A percentile compares a stretch with the other conserved stretches of the same genome.
These are phyloP conservation scores for Ustilago tritici DNA, from an alignment of 1,284 basidiomycete species.

Conservation along the genomic window DNA sequence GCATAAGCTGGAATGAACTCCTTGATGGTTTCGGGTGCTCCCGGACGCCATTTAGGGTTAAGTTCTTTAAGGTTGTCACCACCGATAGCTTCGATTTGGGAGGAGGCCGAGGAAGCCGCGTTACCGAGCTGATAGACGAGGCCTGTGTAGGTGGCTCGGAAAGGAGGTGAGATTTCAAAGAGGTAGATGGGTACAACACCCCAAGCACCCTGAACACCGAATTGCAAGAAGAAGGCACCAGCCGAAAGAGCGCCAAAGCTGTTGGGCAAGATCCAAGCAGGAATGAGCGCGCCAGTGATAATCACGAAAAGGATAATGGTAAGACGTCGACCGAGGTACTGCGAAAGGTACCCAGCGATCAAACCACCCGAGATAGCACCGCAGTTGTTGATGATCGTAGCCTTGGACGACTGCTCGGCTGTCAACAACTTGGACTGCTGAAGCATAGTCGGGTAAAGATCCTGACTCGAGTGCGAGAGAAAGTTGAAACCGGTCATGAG, in stretches of 20 bases:
- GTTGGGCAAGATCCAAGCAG: constrained; percentile 70
- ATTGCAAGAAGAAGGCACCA: constrained; percentile 72
- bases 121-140: constrained; percentile 81
- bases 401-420: constrained; percentile 78
- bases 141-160: constrained; percentile 92
- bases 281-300: constrained; percentile 58
- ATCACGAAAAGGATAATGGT: constrained; percentile 78
- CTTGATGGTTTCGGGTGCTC: constrained; percentile 21
- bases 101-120: constrained; percentile 87
- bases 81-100: constrained; percentile 88
- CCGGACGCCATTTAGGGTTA: constrained; percentile 52
- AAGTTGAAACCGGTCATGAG: constrained; percentile 82
- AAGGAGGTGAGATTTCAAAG: constrained; percentile 90
- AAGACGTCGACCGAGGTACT: constrained; percentile 88
- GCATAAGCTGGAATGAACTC: constrained; percentile 83
- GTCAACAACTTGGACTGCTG: constrained; percentile 61
- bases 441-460: constrained; percentile 65
- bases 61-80: constrained; percentile 68
- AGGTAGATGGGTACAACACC: constrained; percentile 83
- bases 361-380: constrained; percentile 82
- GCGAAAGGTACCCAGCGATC: constrained; percentile 82
- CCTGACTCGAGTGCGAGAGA: constrained; percentile 74
- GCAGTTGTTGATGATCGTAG: constrained; percentile 89
- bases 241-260: constrained; percentile 69
- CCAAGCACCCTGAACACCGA: constrained; percentile 72